phyloP scores from a whole-genome alignment of 2,329 filamentous ascomycete species.

The Pleomassaria siparia region DNA sequence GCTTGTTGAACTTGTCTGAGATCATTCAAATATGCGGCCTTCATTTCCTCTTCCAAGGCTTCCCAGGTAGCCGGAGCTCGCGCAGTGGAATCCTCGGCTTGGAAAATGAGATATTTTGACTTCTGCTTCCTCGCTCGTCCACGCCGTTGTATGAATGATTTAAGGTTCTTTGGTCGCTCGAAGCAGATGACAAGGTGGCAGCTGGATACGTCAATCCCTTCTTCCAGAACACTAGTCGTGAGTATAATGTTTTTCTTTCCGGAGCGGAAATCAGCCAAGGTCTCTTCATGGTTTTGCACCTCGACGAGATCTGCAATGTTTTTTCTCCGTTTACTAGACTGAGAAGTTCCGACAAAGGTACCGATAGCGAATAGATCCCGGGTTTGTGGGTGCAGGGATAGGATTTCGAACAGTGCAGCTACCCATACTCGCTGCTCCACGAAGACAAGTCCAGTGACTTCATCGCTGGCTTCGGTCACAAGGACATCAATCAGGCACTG shows the following conservation, averaged over 20 bases:
- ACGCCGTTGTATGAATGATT: slow-evolving; percentile 66
- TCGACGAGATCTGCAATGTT: slow-evolving; percentile 54
- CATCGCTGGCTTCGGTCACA: slow-evolving; percentile 28
- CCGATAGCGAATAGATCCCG: slow-evolving; percentile 42
- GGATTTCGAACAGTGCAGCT: slow-evolving; percentile 43
- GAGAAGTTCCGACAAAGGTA: slow-evolving; percentile 57
- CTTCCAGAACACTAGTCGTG: slow-evolving; percentile 60
- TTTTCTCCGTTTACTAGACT: slow-evolving; percentile 44
- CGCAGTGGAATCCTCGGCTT: slow-evolving; percentile 37
- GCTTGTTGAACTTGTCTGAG: slow-evolving; percentile 53
- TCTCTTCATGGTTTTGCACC: slow-evolving; percentile 51
- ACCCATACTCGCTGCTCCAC: slow-evolving; percentile 50
- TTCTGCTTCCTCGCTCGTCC: slow-evolving; percentile 62
- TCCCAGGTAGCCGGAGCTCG: slow-evolving; percentile 59
- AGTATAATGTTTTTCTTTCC: slow-evolving; percentile 60
- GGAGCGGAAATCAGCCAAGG: slow-evolving; percentile 56
- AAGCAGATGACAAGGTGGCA: slow-evolving; percentile 68
- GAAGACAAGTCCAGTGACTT: slow-evolving; percentile 49
- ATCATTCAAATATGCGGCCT: slow-evolving; percentile 66
- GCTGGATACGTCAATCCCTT: slow-evolving; percentile 63
- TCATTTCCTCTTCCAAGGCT: slow-evolving; percentile 72
- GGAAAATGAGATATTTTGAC: slow-evolving; percentile 59
- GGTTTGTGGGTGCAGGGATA: slow-evolving; percentile 35
- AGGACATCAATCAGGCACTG: slow-evolving; percentile 41
- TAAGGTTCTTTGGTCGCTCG: slow-evolving; percentile 61